Percentiles rank a stretch among this genome's conserved stretches.
phyloP scores from a whole-genome alignment of 2,329 filamentous ascomycete genomes.

The Ambrosiella beaveri region DNA sequence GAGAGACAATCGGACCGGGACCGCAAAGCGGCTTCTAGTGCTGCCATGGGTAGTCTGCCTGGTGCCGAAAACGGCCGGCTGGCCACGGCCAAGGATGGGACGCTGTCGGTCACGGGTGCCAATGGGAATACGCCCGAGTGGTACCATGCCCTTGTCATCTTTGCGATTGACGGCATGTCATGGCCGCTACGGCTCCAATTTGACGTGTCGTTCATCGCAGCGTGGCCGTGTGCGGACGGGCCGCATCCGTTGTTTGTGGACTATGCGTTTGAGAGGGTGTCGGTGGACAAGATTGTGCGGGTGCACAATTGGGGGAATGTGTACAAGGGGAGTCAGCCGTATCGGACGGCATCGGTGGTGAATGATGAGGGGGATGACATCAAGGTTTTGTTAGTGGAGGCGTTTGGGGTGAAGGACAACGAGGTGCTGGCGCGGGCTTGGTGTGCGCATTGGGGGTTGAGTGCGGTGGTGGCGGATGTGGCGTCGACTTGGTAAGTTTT shows the following conservation, averaged over 20 bases:
- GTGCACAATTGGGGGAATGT: constrained; percentile 47
- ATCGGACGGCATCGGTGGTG: constrained; percentile 13
- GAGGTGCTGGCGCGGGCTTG: constrained; percentile 61
- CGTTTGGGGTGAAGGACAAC: constrained; percentile 56
- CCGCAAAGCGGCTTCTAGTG: background rate
- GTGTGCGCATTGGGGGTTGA: constrained; percentile 60
- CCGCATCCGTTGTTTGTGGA: constrained; percentile 58
- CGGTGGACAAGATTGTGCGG: constrained; percentile 46
- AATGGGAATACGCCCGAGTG: constrained; percentile 21
- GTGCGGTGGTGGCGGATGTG: constrained; percentile 52
- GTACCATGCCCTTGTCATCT: constrained; percentile 45
- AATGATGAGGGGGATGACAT: constrained; percentile 17
- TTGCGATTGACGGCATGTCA: constrained; percentile 44
- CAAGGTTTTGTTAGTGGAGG: constrained; percentile 51
- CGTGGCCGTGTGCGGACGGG: constrained; percentile 45
- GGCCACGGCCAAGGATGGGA: constrained; percentile 14
- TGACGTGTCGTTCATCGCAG: constrained; percentile 48
- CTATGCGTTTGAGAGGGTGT: constrained; percentile 42
- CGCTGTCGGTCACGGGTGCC: background rate
- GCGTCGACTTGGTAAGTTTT: constrained; percentile 44
- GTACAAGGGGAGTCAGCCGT: constrained; percentile 18
- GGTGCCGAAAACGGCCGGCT: background rate
- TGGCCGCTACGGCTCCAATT: constrained; percentile 47
- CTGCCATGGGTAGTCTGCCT: constrained; percentile 14
- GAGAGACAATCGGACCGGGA: constrained; percentile 18